These are phyloP conservation scores for Chytriomyces sp. DNA, from an alignment of 192 early-diverging fungal genomes.

Conservation along the genomic window DNA sequence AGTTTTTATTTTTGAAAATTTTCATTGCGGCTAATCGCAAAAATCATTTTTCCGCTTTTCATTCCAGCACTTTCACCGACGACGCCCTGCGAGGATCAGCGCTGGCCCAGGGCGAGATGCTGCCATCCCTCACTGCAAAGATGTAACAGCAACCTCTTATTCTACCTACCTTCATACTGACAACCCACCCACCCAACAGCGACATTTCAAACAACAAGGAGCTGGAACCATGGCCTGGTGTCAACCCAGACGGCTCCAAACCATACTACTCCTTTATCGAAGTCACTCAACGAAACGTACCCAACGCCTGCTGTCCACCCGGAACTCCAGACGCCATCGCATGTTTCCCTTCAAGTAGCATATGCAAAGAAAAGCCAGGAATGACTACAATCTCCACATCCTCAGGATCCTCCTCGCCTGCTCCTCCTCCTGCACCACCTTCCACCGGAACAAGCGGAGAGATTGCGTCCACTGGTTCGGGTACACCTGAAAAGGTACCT, in stretches of 20 bases:
- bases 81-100: constrained; percentile 12
- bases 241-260: not conserved
- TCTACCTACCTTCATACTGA: no score
- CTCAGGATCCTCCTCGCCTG: no score
- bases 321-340: not conserved
- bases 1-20: no score
- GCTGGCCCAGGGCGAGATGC: constrained; percentile 1
- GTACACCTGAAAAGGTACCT: no score
- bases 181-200: no score
- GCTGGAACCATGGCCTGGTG: not conserved
- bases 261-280: not conserved
- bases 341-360: no score
- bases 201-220: not conserved
- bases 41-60: not conserved
- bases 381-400: no score
- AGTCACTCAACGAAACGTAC: not conserved
- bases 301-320: not conserved
- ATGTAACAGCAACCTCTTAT: not conserved
- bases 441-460: no score
- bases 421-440: no score
- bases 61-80: constrained; percentile 25
- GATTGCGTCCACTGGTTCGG: no score
- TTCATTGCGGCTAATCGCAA: not conserved
- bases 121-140: constrained; percentile 5
- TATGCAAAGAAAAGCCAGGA: no score